Evolutionary conservation across 805 yeast species (phyloP).

Genomic region (Blastobotrys robertii): DNA sequence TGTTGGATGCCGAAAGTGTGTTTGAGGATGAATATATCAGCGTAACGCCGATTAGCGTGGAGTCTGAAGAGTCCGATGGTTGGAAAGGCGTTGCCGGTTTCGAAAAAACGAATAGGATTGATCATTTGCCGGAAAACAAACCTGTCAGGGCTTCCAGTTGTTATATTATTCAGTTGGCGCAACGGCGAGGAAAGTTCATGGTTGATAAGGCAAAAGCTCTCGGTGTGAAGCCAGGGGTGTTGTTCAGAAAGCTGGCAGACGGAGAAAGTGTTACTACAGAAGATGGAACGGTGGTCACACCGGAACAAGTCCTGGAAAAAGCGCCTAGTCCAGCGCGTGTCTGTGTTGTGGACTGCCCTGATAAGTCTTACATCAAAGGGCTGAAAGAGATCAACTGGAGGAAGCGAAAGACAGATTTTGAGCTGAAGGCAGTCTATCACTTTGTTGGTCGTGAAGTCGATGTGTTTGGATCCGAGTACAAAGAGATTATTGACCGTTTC

Average conservation of each 20-base stretch:
- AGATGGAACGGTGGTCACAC: slow-evolving; percentile 48
- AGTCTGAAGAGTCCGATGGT: neutral
- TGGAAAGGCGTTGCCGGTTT: neutral
- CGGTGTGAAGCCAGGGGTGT: slow-evolving; percentile 58
- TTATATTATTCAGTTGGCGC: slow-evolving; percentile 57
- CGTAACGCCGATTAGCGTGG: slow-evolving; percentile 1
- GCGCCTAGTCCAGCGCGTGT: slow-evolving; percentile 49
- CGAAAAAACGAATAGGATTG: neutral
- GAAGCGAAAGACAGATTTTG: slow-evolving; percentile 2
- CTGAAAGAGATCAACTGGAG: slow-evolving; percentile 15
- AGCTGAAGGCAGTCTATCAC: slow-evolving; percentile 55
- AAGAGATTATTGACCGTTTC: slow-evolving; percentile 39
- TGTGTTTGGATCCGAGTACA: slow-evolving; percentile 35
- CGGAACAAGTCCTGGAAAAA: slow-evolving; percentile 66
- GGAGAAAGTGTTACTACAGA: slow-evolving; percentile 50
- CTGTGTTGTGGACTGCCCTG: slow-evolving; percentile 67
- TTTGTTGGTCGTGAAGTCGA: slow-evolving; percentile 59
- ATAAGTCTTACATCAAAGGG: slow-evolving; percentile 32
- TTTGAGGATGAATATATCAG: slow-evolving; percentile 24
- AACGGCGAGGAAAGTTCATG: slow-evolving; percentile 69
- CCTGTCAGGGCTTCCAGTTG: slow-evolving; percentile 41
- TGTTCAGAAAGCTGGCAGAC: slow-evolving; percentile 47
- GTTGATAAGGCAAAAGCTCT: slow-evolving; percentile 53
- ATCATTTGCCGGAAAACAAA: neutral
- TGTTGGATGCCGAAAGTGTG: slow-evolving; percentile 12